Percentiles rank a stretch among this genome's conserved stretches.
These are phyloP conservation scores for Penicillium argentinense DNA, from an alignment of 495 filamentous ascomycete species.

Conservation along the genomic window DNA sequence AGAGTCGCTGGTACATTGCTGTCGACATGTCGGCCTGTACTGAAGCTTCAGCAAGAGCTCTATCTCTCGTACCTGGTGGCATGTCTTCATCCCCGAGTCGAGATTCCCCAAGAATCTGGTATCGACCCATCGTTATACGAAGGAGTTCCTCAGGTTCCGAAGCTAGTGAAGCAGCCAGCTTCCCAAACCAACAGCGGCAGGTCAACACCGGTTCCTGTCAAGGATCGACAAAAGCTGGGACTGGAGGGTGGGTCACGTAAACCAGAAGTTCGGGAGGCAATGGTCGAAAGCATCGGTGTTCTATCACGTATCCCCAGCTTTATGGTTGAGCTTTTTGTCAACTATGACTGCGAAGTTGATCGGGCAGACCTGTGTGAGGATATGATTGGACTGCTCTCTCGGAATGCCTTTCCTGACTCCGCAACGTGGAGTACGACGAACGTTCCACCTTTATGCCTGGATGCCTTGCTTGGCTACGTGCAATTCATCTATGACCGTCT, in stretches of 20 bases:
- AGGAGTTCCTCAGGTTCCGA: slow-evolving; percentile 88
- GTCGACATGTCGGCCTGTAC: slow-evolving; percentile 84
- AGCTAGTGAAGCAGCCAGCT: slow-evolving; percentile 76
- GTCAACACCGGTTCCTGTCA: slow-evolving; percentile 89
- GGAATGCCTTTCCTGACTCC: slow-evolving; percentile 95
- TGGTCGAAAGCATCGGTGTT: slow-evolving; percentile 95
- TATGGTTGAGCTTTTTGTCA: slow-evolving; percentile 93
- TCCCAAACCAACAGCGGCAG: slow-evolving; percentile 79
- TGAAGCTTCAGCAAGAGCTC: slow-evolving; percentile 96
- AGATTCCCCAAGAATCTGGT: slow-evolving; percentile 85
- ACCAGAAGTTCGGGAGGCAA: slow-evolving; percentile 93
- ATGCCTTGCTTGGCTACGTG: slow-evolving; percentile 85
- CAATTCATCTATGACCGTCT: slow-evolving; percentile 88
- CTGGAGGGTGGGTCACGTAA: slow-evolving; percentile 89
- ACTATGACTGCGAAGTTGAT: slow-evolving; percentile 97
- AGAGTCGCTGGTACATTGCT: slow-evolving; percentile 89
- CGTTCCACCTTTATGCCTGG: slow-evolving; percentile 91
- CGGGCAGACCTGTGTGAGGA: slow-evolving; percentile 92
- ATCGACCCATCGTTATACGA: slow-evolving; percentile 92
- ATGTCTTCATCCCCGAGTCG: slow-evolving; percentile 87
- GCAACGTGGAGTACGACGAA: slow-evolving; percentile 99
- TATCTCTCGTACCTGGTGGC: slow-evolving; percentile 93
- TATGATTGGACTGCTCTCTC: slow-evolving; percentile 85
- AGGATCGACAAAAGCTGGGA: slow-evolving; percentile 89
- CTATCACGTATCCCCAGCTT: slow-evolving; percentile 89